Evolutionary conservation across 768 basidiomycete species (phyloP).

Genomic region (Filobasidium floriforme): DNA sequence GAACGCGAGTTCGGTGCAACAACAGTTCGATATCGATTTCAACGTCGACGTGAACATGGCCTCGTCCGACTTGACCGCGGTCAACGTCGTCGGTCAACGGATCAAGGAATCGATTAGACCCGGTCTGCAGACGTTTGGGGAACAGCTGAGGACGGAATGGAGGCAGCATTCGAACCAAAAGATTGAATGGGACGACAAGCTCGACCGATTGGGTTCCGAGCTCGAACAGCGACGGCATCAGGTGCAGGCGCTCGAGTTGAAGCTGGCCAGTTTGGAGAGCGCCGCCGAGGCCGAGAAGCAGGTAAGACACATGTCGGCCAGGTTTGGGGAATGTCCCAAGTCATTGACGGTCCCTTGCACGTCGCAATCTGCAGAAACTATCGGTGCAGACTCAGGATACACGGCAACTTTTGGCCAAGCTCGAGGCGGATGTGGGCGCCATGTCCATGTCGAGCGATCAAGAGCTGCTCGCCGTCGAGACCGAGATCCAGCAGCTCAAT

Average conservation of each 20-base stretch:
- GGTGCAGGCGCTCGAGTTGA: slow-evolving; percentile 63
- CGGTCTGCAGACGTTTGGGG: slow-evolving; percentile 63
- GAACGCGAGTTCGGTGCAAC: slow-evolving; percentile 60
- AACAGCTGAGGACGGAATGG: slow-evolving; percentile 62
- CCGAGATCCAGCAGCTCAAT: slow-evolving; percentile 37
- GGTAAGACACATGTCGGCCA: slow-evolving; percentile 25
- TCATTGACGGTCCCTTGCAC: too few species aligned
- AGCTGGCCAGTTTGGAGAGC: slow-evolving; percentile 35
- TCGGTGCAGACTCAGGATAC: slow-evolving; percentile 33
- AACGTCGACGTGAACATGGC: slow-evolving; percentile 74
- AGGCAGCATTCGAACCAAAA: slow-evolving; percentile 67
- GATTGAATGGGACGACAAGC: slow-evolving; percentile 72
- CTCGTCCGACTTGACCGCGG: slow-evolving; percentile 59
- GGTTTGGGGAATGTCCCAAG: neutral
- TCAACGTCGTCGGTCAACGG: slow-evolving; percentile 59
- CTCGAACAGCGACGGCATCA: slow-evolving; percentile 79
- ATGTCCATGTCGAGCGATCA: slow-evolving; percentile 39
- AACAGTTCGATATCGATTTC: slow-evolving; percentile 63
- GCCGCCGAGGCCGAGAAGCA: slow-evolving; percentile 32
- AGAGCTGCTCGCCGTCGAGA: slow-evolving; percentile 36
- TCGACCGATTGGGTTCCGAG: slow-evolving; percentile 66
- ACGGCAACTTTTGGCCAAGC: slow-evolving; percentile 31
- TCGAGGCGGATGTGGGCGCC: slow-evolving; percentile 38
- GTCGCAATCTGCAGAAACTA: slow-evolving; percentile 30
- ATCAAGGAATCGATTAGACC: slow-evolving; percentile 69